phyloP scores from a whole-genome alignment of 164 flowering plant species.

The Annona squamosa region DNA sequence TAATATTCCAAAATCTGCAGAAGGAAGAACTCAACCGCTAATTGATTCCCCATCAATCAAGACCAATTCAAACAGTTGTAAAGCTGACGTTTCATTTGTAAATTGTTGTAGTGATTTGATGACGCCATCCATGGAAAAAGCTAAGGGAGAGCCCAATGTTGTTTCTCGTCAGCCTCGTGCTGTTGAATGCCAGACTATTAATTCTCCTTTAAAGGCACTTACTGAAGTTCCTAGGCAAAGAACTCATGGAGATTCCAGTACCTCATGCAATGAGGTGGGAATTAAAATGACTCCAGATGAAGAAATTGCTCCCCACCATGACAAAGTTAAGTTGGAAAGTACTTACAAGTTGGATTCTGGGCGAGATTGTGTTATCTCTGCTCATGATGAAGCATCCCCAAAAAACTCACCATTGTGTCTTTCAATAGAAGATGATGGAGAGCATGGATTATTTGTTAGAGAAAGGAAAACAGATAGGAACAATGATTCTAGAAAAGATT shows the following conservation, averaged over 20 bases:
- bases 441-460: background rate
- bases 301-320: conserved; percentile 8
- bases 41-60: conserved; percentile 7
- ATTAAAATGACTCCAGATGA: background rate
- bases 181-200: conserved; percentile 2
- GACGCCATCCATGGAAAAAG: background rate
- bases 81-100: background rate
- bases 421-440: background rate
- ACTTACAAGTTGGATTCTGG: conserved; percentile 1
- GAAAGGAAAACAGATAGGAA: background rate
- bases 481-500: conserved; percentile 14
- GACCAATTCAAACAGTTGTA: background rate
- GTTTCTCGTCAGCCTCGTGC: background rate
- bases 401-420: background rate
- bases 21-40: conserved; percentile 10
- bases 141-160: background rate
- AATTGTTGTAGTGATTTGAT: background rate
- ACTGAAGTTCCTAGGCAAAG: background rate
- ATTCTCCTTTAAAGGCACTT: background rate
- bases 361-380: background rate
- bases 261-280: background rate
- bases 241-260: background rate
- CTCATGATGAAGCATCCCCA: conserved; percentile 3
- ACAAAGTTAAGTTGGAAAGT: background rate
- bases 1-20: conserved; percentile 16